Base-by-base conservation (phyloP, 306 rosid genomes). In the Dryas octopetala region DNA sequence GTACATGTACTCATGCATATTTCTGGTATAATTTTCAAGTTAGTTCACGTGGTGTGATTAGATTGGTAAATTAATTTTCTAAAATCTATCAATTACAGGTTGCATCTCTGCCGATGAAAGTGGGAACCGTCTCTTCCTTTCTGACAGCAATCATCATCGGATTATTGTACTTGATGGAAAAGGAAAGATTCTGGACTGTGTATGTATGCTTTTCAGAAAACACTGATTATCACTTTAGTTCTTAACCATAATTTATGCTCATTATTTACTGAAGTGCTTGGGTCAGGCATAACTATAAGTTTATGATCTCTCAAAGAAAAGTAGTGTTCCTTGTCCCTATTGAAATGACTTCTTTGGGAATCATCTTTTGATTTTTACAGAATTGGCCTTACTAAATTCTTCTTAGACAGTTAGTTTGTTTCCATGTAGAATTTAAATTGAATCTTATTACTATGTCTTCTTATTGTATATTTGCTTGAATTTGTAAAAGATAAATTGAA, bases 131-230 rank as follows among this genome's bases (percentile, higher is more conserved):
- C 86, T 94, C 81, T 94, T 91, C 84, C 63, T 94, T 82, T 94
- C 97, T 40, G 97, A 91, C 79, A 85, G 96, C 89, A 90, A 89
- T 82, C 96, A 94, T 80, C 97, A 94, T 64, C 88, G 98, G 75
- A 89, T 94, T 67, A 84, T 94, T 54, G 84, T 94, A 76, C 80
- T 83, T 23, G 83, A 87, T 79, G 88, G 75, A 73, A 76, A 83
- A 9, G 98, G 97, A 78, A 81, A 85, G 83, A 88, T 94, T 84
- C 76, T 88, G 80, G 96, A 91, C 59, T 85, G 88, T 83, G 97
- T 94, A 94, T 73, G 93, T 85, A 23, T 81, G 19, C 57, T 52
- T 52, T 52, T 5, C 19, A 52, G 57, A 52, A 52, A 32, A 32
- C 38, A 52, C 57, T 14, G 57, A 52, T 52, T 52, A 52, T 7